Percentiles rank a stretch among this genome's conserved stretches.
These are phyloP conservation scores for Thyridium curvatum DNA, from an alignment of 2,329 filamentous ascomycete genomes.

Conservation along the genomic window DNA sequence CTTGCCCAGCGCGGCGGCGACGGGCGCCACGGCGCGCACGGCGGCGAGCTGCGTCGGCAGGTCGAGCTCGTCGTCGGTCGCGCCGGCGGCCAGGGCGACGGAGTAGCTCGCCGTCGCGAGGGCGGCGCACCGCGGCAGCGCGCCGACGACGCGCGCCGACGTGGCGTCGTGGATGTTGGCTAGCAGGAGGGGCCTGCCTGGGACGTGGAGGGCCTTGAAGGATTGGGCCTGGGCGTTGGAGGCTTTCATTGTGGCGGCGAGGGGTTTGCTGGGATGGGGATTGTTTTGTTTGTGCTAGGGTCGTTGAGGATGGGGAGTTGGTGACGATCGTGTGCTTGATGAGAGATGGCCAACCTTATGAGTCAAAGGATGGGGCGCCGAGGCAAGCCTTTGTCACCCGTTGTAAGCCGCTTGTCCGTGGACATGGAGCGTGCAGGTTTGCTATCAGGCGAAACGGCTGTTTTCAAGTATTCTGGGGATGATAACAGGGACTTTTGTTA, in stretches of 20 bases:
- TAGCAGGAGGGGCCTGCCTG: slow-evolving; percentile 31
- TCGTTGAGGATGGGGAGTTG: too few species aligned
- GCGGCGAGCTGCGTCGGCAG: slow-evolving; percentile 29
- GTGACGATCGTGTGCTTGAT: too few species aligned
- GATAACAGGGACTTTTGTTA: too few species aligned
- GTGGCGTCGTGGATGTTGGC: slow-evolving; percentile 42
- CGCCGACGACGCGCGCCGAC: slow-evolving; percentile 30
- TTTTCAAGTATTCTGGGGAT: too few species aligned
- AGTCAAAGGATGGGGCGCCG: too few species aligned
- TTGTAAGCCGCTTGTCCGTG: too few species aligned
- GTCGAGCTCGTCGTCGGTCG: not conserved
- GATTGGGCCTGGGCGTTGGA: slow-evolving; percentile 1
- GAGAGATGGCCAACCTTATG: too few species aligned
- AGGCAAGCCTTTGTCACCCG: too few species aligned
- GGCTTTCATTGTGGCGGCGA: not conserved
- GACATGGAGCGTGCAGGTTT: too few species aligned
- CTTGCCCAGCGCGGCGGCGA: slow-evolving; percentile 13
- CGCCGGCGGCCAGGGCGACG: slow-evolving; percentile 26
- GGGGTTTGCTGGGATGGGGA: too few species aligned
- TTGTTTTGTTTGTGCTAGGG: too few species aligned
- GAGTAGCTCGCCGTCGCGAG: slow-evolving; percentile 36
- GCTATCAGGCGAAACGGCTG: too few species aligned
- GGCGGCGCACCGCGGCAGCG: slow-evolving; percentile 20
- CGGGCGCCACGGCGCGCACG: slow-evolving; percentile 28
- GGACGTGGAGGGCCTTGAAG: slow-evolving; percentile 1